A percentile compares a stretch with the other conserved stretches of the same genome.
phyloP scores from a whole-genome alignment of 2,329 filamentous ascomycete genomes.

The Neofusicoccum laricinum region DNA sequence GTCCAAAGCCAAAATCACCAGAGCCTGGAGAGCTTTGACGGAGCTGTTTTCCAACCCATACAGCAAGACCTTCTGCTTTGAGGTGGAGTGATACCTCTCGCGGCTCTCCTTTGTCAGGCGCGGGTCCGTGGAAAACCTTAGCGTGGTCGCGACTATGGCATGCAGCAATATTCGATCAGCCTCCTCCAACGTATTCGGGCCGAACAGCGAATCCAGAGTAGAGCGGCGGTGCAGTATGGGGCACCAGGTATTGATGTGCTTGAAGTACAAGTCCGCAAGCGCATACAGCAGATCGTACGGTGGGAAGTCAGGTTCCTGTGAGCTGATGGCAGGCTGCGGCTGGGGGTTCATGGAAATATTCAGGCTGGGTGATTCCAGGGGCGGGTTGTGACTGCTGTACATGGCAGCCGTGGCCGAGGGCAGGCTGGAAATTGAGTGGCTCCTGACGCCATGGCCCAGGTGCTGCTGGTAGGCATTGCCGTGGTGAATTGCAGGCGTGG shows the following conservation, averaged over 20 bases:
- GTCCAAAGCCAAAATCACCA: slow-evolving; percentile 83
- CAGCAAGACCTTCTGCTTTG: slow-evolving; percentile 81
- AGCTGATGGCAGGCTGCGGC: slow-evolving; percentile 22
- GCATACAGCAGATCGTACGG: slow-evolving; percentile 60
- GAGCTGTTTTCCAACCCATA: slow-evolving; percentile 89
- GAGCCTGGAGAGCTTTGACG: slow-evolving; percentile 80
- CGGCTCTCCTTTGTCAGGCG: slow-evolving; percentile 71
- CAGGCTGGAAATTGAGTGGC: slow-evolving; percentile 15
- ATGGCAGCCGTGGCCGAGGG: slow-evolving; percentile 20
- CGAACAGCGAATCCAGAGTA: slow-evolving; percentile 79
- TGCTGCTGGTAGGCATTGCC: slow-evolving; percentile 16
- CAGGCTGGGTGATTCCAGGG: slow-evolving; percentile 58
- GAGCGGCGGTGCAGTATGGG: slow-evolving; percentile 84
- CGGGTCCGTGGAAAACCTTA: slow-evolving; percentile 77
- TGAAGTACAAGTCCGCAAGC: slow-evolving; percentile 61
- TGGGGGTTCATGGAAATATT: slow-evolving; percentile 44
- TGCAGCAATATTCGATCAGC: slow-evolving; percentile 80
- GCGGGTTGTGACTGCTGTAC: slow-evolving; percentile 35
- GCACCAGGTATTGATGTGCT: slow-evolving; percentile 67
- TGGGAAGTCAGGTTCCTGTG: slow-evolving; percentile 49
- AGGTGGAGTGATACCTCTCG: slow-evolving; percentile 72
- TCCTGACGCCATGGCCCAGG: slow-evolving; percentile 16
- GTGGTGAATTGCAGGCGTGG: slow-evolving; percentile 16
- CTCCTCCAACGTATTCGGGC: slow-evolving; percentile 70
- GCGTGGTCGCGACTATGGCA: slow-evolving; percentile 82